Evolutionary conservation across 306 rosid species (phyloP), one percentile per base, ranked within the genome.

Genomic region (Castanopsis chinensis): DNA sequence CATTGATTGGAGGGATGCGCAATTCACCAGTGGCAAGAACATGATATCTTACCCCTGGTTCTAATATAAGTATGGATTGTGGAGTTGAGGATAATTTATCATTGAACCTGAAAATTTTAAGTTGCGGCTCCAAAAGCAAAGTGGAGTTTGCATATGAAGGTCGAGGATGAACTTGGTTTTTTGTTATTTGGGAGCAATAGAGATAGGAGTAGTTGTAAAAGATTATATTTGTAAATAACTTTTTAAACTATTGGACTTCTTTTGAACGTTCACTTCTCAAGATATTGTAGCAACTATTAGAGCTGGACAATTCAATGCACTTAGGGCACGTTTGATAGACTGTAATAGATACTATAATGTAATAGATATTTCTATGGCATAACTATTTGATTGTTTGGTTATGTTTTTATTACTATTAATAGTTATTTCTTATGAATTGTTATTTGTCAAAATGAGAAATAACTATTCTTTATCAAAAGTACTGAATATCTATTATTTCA

Each of bases 1-100:
- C 99, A 19, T 81, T 95, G 82, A 95, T 92, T 18, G 98, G 97
- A 60, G 93, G 89, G 27, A 82, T 80, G 8, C 51, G 81, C 87
- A 87, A 86, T 79, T 80, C 97, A 14, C 74, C 80, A 28, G 61
- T 86, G 65, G 83, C 89, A 68, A 89, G 89, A 74, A 74, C 87
- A 78, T 88, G 89, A 92, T 14, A 18, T 30, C 23, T 32, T n/a
- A 30, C 20, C 18, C 49, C 13, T 32, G 6, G 56, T 49, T 68
- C 27, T 19, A 35, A n/a, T 21, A 7, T 67, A 21, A 18, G 20
- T 23, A 33, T 55, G 25, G 13, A n/a, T 37, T 13, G 23, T 35
- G 37, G 45, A 63, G 54, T 53, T 23, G 81, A 64, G 79, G 54
- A 41, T 15, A 60, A 68, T 8, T 80, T 45, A 63, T 43, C 76